phyloP scores from a whole-genome alignment of 1,284 basidiomycete species.

The Boletus mariae region DNA sequence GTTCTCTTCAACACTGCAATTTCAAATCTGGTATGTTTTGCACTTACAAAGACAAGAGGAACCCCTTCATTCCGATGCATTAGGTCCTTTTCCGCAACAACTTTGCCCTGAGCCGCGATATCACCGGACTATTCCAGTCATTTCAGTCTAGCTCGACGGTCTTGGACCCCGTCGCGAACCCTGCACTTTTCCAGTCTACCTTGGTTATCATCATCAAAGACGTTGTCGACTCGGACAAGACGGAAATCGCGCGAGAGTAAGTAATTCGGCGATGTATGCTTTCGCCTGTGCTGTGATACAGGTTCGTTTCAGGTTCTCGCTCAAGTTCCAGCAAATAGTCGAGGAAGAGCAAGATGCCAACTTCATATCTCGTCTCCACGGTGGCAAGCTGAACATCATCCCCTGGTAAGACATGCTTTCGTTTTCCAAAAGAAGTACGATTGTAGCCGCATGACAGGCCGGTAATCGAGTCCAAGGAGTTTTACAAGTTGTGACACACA shows the following conservation, averaged over 20 bases:
- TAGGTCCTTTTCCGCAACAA: constrained; percentile 64
- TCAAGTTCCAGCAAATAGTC: constrained; percentile 55
- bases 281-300: background rate
- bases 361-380: constrained; percentile 55
- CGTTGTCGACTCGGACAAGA: constrained; percentile 53
- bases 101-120: constrained; percentile 56
- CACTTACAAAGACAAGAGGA: background rate
- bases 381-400: constrained; percentile 51
- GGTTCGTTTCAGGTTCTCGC: constrained; percentile 39
- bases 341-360: constrained; percentile 56
- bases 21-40: constrained; percentile 49
- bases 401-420: constrained; percentile 36
- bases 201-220: constrained; percentile 65
- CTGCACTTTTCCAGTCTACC: constrained; percentile 54
- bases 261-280: constrained; percentile 6
- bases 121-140: constrained; percentile 57
- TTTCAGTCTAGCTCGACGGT: constrained; percentile 61
- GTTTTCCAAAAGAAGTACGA: too few species aligned
- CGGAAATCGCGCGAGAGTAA: constrained; percentile 54
- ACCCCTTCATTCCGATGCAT: background rate
- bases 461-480: constrained; percentile 55
- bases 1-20: constrained; percentile 63
- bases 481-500: constrained; percentile 50
- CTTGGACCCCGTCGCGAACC: constrained; percentile 55
- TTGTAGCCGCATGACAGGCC: constrained; percentile 36